A percentile compares a stretch with the other conserved stretches of the same genome.
Conservation (phyloP, 1,284 basidiomycete genomes). For the Malassezia nana region DNA sequence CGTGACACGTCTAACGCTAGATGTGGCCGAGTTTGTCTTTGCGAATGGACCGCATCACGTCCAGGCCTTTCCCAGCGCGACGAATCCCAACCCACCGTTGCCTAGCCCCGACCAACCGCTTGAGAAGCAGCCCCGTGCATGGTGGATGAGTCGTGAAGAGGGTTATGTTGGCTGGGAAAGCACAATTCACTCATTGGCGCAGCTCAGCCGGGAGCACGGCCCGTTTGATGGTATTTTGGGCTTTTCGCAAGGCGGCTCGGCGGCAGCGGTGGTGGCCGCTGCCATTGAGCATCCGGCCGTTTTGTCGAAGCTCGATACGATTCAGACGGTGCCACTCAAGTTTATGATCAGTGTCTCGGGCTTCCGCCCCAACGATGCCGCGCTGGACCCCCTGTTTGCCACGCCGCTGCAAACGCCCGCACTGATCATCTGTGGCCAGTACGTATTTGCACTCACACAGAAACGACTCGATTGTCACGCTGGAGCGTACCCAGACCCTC, state of each 20-base stretch:
- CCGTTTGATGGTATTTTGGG: constrained; percentile 45
- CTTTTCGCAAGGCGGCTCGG: constrained; percentile 39
- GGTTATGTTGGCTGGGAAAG: constrained; percentile 35
- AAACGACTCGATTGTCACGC: constrained; percentile 7
- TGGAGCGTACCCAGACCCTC: constrained; percentile 31
- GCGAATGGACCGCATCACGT: constrained; percentile 42
- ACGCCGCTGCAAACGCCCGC: constrained; percentile 33
- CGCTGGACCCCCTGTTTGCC: constrained; percentile 31
- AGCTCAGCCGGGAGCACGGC: constrained; percentile 27
- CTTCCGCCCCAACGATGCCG: constrained; percentile 30
- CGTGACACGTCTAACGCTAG: constrained; percentile 13
- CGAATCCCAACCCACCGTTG: constrained; percentile 18
- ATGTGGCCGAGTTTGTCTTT: constrained; percentile 42
- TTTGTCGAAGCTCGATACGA: constrained; percentile 24
- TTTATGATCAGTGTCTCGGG: constrained; percentile 42
- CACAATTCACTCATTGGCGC: constrained; percentile 31
- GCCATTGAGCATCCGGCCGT: constrained; percentile 35
- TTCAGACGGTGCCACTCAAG: constrained; percentile 25
- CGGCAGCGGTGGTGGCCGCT: constrained; percentile 34
- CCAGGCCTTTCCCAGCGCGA: constrained; percentile 16
- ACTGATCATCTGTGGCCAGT: constrained; percentile 30
- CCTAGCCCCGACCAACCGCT: constrained; percentile 37
- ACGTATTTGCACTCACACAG: background rate
- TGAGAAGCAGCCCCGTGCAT: constrained; percentile 44
- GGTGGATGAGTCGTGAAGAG: constrained; percentile 36